Conservation (phyloP, 371 early-diverging fungal genomes). For the Chytridiales sp. region DNA sequence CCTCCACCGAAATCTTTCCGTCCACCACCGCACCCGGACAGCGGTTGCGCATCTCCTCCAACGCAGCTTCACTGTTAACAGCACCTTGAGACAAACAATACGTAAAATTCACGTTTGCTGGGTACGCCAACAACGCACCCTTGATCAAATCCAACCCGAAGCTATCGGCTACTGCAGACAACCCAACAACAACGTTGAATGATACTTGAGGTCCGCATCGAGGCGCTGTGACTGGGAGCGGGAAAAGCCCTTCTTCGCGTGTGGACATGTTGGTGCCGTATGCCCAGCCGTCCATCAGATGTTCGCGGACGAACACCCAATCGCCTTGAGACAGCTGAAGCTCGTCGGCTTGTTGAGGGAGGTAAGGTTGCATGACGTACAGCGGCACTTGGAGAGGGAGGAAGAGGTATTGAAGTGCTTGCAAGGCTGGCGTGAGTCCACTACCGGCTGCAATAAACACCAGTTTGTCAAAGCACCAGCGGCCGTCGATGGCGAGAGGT, state of each 20-base stretch:
- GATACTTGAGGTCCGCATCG: too few species aligned
- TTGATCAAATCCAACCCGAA: conserved; percentile 1
- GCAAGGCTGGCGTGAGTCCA: conserved; percentile 24
- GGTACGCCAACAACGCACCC: conserved; percentile 13
- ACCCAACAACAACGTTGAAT: too few species aligned
- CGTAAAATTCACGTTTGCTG: too few species aligned
- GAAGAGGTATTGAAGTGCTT: conserved; percentile 10
- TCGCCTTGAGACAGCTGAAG: conserved; percentile 6
- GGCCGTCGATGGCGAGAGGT: conserved; percentile 9
- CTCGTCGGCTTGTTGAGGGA: conserved; percentile 10
- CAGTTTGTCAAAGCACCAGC: conserved; percentile 7
- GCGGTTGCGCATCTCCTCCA: too few species aligned
- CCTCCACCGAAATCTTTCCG: too few species aligned
- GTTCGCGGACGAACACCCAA: not conserved
- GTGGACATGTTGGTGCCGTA: conserved; percentile 49
- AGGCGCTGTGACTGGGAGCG: conserved; percentile 23
- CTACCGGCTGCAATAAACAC: conserved; percentile 21
- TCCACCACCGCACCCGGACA: too few species aligned
- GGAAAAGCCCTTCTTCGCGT: conserved; percentile 46
- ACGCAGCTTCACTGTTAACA: too few species aligned
- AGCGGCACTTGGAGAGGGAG: conserved; percentile 17
- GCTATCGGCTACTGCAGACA: too few species aligned
- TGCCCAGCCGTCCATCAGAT: conserved; percentile 43
- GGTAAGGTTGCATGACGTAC: conserved; percentile 6
- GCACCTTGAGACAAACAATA: too few species aligned